These are phyloP conservation scores for Fusarium ramigenum DNA, from an alignment of 2,329 filamentous ascomycete genomes.

Conservation along the genomic window DNA sequence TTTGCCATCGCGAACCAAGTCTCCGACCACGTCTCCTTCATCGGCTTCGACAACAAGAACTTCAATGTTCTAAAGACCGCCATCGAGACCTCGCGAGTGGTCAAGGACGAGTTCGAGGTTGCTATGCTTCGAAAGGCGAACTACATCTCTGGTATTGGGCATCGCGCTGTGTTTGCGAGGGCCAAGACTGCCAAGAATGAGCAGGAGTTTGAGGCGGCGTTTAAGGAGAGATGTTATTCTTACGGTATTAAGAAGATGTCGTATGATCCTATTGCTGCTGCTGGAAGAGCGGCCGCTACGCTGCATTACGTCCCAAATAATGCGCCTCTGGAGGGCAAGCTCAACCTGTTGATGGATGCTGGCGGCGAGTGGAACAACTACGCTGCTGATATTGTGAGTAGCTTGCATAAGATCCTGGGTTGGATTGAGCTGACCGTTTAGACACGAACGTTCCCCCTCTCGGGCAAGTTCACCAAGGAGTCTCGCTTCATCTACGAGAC, in stretches of 20 bases:
- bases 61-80: conserved; percentile 64
- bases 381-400: conserved; percentile 70
- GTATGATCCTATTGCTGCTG: conserved; percentile 87
- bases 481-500: conserved; percentile 81
- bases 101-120: conserved; percentile 81
- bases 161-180: conserved; percentile 68
- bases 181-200: conserved; percentile 77
- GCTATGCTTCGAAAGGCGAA: conserved; percentile 79
- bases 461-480: conserved; percentile 74
- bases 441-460: conserved; percentile 88
- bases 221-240: conserved; percentile 79
- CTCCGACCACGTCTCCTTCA: conserved; percentile 75
- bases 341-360: conserved; percentile 85
- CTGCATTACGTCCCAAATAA: conserved; percentile 89
- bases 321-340: conserved; percentile 73
- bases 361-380: conserved; percentile 81
- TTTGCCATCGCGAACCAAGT: conserved; percentile 85
- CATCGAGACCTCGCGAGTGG: conserved; percentile 73
- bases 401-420: neutral
- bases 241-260: conserved; percentile 83
- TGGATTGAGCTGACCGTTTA: conserved; percentile 47
- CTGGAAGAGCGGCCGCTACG: conserved; percentile 81
- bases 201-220: conserved; percentile 82
- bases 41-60: conserved; percentile 74
- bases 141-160: conserved; percentile 72